phyloP scores from a whole-genome alignment of 495 filamentous ascomycete species.

The Clohesyomyces aquaticus region DNA sequence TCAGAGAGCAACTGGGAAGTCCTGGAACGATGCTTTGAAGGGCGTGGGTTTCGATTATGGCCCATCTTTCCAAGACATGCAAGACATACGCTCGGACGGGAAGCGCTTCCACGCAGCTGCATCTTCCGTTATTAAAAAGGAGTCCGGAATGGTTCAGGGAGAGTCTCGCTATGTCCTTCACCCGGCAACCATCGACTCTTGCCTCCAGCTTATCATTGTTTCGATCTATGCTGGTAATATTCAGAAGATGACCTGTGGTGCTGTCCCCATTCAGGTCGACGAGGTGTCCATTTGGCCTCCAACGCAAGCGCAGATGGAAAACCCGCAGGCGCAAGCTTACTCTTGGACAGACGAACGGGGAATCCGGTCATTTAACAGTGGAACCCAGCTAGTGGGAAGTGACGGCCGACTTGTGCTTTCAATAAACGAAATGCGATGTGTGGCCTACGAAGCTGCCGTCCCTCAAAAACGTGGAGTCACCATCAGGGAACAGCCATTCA shows the following conservation, averaged over 20 bases:
- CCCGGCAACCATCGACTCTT: constrained; percentile 36
- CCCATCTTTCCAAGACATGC: not conserved
- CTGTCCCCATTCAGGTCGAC: not conserved
- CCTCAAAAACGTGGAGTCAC: not conserved
- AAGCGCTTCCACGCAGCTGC: not conserved
- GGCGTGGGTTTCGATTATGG: not conserved
- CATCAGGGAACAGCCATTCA: not conserved
- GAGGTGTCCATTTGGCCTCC: not conserved
- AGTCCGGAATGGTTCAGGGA: not conserved
- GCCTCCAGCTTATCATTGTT: constrained; percentile 30
- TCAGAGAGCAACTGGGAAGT: not conserved
- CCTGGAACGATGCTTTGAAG: not conserved
- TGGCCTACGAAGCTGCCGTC: not conserved
- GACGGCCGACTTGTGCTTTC: not conserved
- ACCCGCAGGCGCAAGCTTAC: not conserved
- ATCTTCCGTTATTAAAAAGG: not conserved
- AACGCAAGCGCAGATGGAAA: not conserved
- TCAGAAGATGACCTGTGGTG: not conserved
- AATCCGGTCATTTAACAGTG: not conserved
- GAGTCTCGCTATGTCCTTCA: constrained; percentile 35
- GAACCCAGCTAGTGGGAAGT: not conserved
- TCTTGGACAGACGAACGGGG: not conserved
- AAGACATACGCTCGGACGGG: not conserved
- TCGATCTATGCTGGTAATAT: constrained; percentile 4
- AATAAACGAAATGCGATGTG: not conserved